Evolutionary conservation across 2,329 filamentous ascomycete species (phyloP), one percentile per base, ranked within the genome.

Genomic region (Leptographium wingfieldii): DNA sequence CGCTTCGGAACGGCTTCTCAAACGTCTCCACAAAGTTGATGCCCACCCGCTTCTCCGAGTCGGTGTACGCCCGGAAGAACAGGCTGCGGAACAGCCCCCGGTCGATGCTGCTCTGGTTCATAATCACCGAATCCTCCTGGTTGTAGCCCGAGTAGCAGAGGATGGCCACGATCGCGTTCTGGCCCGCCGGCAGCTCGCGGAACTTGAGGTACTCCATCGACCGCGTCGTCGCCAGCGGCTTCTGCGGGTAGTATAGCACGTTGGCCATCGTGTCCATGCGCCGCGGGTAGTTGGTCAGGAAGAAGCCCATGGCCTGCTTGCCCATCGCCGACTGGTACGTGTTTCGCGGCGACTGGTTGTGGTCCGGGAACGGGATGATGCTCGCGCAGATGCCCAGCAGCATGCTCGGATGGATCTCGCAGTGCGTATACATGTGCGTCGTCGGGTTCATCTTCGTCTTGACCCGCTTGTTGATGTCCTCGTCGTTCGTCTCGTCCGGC

Each of bases 241-340:
- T 99, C 74, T 99, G 94, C 0, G 94, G 94, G 69, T 99, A 99
- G 75, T 99, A 99, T 4, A 99, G 83, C 70, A 99, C 95, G 68
- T 99, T 99, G 67, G 92, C 88, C 94, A 99, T 99, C 5, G 94
- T 99, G 70, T 99, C 94, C 92, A 99, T 97, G 64, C 94, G 91
- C 63, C 92, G 85, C 49, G 90, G 87, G 73, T 95, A 99, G 71
- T 99, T 99, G 14, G 95, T 99, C 60, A 99, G 80, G 77, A 96
- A 96, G 68, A 97, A 92, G 70, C 95, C 94, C 95, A 99, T 99
- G 63, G 94, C 94, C 82, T 99, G 94, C 76, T 99, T 99, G 78
- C 95, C 94, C 94, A 99, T 99, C 71, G 94, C 94, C 68, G 92
- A 96, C 76, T 97, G 92, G 73, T 96, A 99, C 4, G 92, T 97